Percentiles rank a stretch among this genome's conserved stretches.
phyloP scores from a whole-genome alignment of 1,284 basidiomycete genomes.

The Porodaedalea pini region DNA sequence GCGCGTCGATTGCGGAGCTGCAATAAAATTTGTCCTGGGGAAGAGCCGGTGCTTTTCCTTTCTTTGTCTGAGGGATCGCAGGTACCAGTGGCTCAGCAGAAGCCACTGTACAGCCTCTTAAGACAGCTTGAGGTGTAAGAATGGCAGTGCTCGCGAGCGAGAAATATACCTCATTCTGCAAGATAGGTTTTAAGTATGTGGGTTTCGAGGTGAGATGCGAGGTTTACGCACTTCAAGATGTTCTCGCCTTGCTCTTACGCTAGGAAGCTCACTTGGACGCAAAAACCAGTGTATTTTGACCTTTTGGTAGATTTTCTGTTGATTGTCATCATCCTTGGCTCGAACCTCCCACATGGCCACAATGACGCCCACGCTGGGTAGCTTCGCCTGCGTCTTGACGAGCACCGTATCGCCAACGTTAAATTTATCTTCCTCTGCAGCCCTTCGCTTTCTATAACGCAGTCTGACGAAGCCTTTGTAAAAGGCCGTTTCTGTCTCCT shows the following conservation, averaged over 20 bases:
- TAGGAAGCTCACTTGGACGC: conserved; percentile 55
- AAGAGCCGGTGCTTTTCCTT: conserved; percentile 1
- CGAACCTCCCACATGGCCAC: conserved; percentile 60
- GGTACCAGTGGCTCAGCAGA: conserved; percentile 24
- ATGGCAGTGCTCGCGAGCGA: conserved; percentile 47
- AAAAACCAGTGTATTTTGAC: conserved; percentile 71
- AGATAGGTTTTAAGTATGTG: not conserved
- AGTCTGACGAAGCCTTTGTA: conserved; percentile 34
- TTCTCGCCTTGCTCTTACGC: conserved; percentile 51
- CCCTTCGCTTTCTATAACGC: conserved; percentile 16
- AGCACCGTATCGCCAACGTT: conserved; percentile 61
- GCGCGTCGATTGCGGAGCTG: conserved; percentile 53
- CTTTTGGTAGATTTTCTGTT: conserved; percentile 36
- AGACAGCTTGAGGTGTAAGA: conserved; percentile 47
- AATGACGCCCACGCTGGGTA: conserved; percentile 62
- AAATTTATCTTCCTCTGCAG: conserved; percentile 32
- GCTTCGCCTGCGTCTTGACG: conserved; percentile 49
- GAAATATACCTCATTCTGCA: conserved; percentile 69
- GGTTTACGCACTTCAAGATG: conserved; percentile 47
- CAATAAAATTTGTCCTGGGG: conserved; percentile 46
- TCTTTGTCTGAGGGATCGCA: conserved; percentile 13
- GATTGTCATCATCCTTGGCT: conserved; percentile 28
- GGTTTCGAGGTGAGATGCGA: conserved; percentile 10
- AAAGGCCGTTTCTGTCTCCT: conserved; percentile 38
- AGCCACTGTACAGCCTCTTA: conserved; percentile 49